Evolutionary conservation across 495 filamentous ascomycete genomes (phyloP), one percentile per base, ranked within the genome.

Genomic region (Aspergillus diversus): DNA sequence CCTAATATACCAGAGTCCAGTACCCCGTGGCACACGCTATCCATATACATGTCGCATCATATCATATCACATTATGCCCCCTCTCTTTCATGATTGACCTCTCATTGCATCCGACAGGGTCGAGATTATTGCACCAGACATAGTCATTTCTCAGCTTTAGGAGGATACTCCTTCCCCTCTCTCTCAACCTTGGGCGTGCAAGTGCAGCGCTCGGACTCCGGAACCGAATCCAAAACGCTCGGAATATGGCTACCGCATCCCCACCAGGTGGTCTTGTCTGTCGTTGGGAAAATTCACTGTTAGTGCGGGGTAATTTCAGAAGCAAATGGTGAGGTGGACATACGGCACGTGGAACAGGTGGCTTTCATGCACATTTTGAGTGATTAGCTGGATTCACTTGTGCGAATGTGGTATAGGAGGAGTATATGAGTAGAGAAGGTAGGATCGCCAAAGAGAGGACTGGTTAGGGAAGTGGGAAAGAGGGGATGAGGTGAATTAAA

Each of bases 241-340:
- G 88, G 81, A 52, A 93, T 81, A 67, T 93, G 90, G 33, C 43
- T 72, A 47, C 90, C 90, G 76, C 90, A 93, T 59, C 90, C 90
- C 65, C 74, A 81, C 90, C 90, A 93, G 53, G 87, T 84, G 59
- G 76, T 72, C 63, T 90, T 89, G 57, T 83, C 90, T 92, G 58
- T 64, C 16, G 21, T 43, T 0, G 12, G 4, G n/a, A 3, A 39
- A 39, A 1, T 4, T 43, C 8, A 15, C 21, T 2, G 39, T 48
- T 42, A 50, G 16, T 49, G 33, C 33, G 43, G 1, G 33, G 55
- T 42, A 60, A 39, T 11, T 4, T 16, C 1, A 43, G 46, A 17
- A 3, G 32, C 48, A 27, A 6, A n/a, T 57, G 1, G 21, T 16
- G 17, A 15, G 50, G 17, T 2, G 1, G 21, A 75, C 77, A 58